Conservation (phyloP, 306 rosid species). For the Corylus avellana region DNA sequence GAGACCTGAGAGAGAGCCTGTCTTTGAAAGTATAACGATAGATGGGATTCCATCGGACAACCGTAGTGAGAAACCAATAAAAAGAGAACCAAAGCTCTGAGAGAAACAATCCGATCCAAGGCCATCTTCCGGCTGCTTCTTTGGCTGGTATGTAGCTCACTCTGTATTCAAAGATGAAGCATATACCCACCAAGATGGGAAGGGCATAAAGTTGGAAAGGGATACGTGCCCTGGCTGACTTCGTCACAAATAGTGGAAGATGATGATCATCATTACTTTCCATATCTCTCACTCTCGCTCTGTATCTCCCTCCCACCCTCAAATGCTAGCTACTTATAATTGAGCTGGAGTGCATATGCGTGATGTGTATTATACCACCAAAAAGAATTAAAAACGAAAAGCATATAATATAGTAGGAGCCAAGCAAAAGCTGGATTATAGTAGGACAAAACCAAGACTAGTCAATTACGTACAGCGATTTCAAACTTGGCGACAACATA, state of each 20-base stretch:
- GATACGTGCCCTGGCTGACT: conserved; percentile 31
- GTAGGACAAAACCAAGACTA: no score
- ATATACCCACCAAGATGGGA: conserved; percentile 52
- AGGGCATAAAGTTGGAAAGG: conserved; percentile 45
- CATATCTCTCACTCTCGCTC: not conserved
- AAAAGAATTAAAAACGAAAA: no score
- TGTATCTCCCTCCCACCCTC: not conserved
- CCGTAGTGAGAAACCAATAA: conserved; percentile 1
- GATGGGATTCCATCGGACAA: conserved; percentile 10
- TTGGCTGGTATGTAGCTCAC: not conserved
- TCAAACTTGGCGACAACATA: no score
- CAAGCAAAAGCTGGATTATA: no score
- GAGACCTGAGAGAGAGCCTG: conserved; percentile 7
- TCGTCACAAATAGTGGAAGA: conserved; percentile 16
- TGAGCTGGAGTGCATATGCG: not conserved
- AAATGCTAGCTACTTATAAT: not conserved
- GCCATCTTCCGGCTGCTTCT: conserved; percentile 4
- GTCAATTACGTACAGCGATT: no score
- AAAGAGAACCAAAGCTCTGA: conserved; percentile 13
- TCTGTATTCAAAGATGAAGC: conserved; percentile 50
- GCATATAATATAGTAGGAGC: no score
- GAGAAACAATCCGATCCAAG: conserved; percentile 12
- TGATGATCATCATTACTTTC: not conserved
- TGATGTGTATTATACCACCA: no score
- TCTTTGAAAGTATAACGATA: conserved; percentile 17